Evolutionary conservation across 305 asterid species (phyloP), one percentile per base, ranked within the genome.

Genomic region (Lippia alba): DNA sequence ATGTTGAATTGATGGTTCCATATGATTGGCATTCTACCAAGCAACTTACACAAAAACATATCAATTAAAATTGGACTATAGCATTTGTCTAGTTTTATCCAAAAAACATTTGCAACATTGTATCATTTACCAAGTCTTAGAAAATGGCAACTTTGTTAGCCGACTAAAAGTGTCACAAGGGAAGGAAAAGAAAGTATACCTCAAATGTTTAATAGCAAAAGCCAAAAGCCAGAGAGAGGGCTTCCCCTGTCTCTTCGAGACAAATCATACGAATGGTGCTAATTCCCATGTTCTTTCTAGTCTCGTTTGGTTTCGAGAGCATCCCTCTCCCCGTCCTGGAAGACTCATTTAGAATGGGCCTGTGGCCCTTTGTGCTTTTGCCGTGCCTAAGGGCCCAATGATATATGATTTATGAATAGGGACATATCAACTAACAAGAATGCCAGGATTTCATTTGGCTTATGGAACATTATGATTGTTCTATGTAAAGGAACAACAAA

Each of bases 341-440:
- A n/a, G n/a, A n/a, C n/a, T n/a, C n/a, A n/a, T n/a, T n/a, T n/a
- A n/a, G n/a, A n/a, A n/a, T n/a, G n/a, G n/a, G n/a, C n/a, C n/a
- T n/a, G n/a, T n/a, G n/a, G n/a, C n/a, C n/a, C n/a, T n/a, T n/a
- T n/a, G 57, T 54, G 45, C 72, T 55, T 67, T 55, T 64, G 30
- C 58, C 59, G 30, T 44, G 12, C 49, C 58, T 44, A 46, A 58
- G 59, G 19, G 0, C 51, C 59, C 32, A 45, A 12, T 8, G 39
- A 53, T 15, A 17, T n/a, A n/a, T n/a, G n/a, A n/a, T n/a, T n/a
- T n/a, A n/a, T 5, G 0, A 44, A 71, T 71, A 50, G 64, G 64
- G 63, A n/a, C 48, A 32, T 12, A 72, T 55, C 57, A 15, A 63
- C 65, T 30, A 72, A 72, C 70, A 72, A 72, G 58, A 72, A 54